A percentile compares a stretch with the other conserved stretches of the same genome.
Evolutionary conservation across 208 protist genomes (phyloP).

Genomic region (Leishmania braziliensis): DNA sequence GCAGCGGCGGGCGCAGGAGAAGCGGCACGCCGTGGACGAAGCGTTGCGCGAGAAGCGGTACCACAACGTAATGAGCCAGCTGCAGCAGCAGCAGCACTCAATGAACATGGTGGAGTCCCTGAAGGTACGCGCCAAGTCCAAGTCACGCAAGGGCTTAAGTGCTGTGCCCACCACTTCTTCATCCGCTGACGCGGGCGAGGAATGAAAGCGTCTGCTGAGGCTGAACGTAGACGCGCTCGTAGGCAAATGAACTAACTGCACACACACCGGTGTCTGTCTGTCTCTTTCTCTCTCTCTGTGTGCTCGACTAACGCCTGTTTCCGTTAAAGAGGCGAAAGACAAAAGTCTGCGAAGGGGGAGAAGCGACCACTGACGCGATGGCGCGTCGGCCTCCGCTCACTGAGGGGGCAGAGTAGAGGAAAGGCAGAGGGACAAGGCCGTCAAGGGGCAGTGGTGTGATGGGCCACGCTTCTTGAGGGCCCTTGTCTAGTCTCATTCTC

Average conservation of each 20-base stretch:
- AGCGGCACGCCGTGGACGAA: constrained; percentile 41
- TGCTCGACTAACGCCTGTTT: neutral
- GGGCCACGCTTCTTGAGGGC: neutral
- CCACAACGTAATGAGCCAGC: constrained; percentile 71
- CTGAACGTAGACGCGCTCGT: neutral
- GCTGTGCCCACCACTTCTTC: constrained; percentile 37
- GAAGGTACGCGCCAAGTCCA: constrained; percentile 66
- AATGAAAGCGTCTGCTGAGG: neutral
- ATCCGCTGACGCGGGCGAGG: constrained; percentile 16
- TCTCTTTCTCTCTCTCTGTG: neutral
- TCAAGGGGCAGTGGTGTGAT: neutral
- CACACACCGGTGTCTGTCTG: neutral
- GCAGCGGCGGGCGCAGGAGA: constrained; percentile 69
- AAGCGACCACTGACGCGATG: neutral
- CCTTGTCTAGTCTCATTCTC: neutral
- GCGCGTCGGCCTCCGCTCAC: neutral
- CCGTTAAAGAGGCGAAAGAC: neutral
- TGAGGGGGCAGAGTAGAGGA: neutral
- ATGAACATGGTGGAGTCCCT: constrained; percentile 88
- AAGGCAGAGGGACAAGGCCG: neutral
- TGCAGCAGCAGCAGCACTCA: constrained; percentile 85
- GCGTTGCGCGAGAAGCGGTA: constrained; percentile 59
- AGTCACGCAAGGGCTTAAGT: constrained; percentile 64
- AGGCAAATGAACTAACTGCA: neutral
- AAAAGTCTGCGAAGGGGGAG: neutral